Evolutionary conservation across 768 basidiomycete genomes (phyloP), one percentile per base, ranked within the genome.

Genomic region (Mycena albidolilacea): DNA sequence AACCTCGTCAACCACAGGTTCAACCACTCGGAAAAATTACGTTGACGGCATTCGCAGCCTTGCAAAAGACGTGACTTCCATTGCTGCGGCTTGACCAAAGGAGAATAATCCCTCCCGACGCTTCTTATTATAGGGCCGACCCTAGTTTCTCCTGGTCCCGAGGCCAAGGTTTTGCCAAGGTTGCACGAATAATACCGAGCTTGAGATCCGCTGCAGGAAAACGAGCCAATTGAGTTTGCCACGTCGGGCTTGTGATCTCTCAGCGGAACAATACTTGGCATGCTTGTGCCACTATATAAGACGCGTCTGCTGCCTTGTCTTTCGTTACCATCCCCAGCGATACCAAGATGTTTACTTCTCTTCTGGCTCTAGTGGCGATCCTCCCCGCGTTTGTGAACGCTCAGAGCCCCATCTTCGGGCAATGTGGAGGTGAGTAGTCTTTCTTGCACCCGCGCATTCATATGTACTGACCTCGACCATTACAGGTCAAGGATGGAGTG

Each of bases 291-390:
- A 52, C 63, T 76, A 67, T 74, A 72, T 58, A 70, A 74, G 38
- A 17, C 43, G 41, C 23, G 50, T 59, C 57, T 12, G 52, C 3
- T 30, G 14, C 46, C 41, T 57, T 19, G 6, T 48, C 58, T 66
- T 65, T 59, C 57, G 52, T 62, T 61, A 58, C 50, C 69, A 41
- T 59, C 77, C 50, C 52, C 71, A 73, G 66, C 80, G 78, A 79
- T 70, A 88, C 87, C 88, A 85, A 86, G 80, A 87, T 86, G 81
- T 85, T 84, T 75, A 78, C 85, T 66, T 80, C 86, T 58, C 80
- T 88, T 69, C 74, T 85, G 70, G 83, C 86, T 70, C 78, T 87
- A 62, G 76, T 86, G 44, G 80, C 85, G 54, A 75, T 89, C 64
- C 79, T 87, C 21, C 87, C 88, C 2, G 81, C 84, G 63, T 81